Base-by-base conservation (phyloP, 441 rosid genomes). In the Adansonia madagascariensis region DNA sequence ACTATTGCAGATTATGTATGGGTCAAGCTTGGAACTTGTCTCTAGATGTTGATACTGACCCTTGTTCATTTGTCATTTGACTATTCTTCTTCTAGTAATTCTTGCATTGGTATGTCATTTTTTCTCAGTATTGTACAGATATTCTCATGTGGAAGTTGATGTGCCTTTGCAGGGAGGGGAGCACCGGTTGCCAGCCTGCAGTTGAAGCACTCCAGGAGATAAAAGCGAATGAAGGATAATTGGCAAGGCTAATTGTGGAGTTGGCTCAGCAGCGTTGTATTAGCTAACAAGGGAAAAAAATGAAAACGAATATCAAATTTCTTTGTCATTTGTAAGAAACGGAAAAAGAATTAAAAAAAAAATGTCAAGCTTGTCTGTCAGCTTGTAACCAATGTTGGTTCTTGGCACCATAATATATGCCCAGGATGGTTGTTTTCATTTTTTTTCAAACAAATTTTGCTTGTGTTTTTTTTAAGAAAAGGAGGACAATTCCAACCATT, bases 161-260 rank as follows among this genome's bases (percentile, higher is more conserved):
- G 8, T 20, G 22, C 70, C 31, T 73, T 74, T 14, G 41, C 88
- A 94, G 97, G 89, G 84, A 74, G 31, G 31, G 31, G 31, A 86
- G 66, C 70, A 77, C 87, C 3, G 95, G 93, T 57, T 87, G 88
- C 84, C 70, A 84, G 39, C 83, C 94, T 17, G 89, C 96, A 7
- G 81, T 92, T 17, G 97, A 93, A 83, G 88, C 94, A 47, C 80
- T 95, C 31, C 81, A 76, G 79, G 90, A 86, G 81, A 77, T 93
- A 53, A 80, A 98, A 27, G 87, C 85, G 80, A 78, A 81, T 81
- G 86, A 95, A 93, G 88, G 96, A 95, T 83, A 91, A 85, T 73
- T 95, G 98, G 97, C 90, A 84, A 64, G 94, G 96, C 73, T 91
- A 83, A 86, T 60, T 57, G 3, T 17, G 71, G 65, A 79, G 74